Conservation (phyloP, 2,329 filamentous ascomycete genomes). For the Periconia macrospinosa region DNA sequence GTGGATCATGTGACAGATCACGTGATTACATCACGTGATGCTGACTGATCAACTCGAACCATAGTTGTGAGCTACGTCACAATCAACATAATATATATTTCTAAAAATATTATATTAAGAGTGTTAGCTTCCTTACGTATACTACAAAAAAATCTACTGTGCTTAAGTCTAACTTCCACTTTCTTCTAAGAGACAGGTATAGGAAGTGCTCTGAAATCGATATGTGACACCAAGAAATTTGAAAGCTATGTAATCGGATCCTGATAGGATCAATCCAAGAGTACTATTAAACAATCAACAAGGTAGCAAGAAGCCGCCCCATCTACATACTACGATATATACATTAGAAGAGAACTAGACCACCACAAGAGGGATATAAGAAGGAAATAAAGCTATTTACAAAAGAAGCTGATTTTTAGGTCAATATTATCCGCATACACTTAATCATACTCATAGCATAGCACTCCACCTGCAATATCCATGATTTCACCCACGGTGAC, state of each 20-base stretch:
- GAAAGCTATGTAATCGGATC: not conserved
- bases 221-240: no score
- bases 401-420: not conserved
- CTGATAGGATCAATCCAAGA: not conserved
- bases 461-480: conserved; percentile 14
- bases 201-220: no score
- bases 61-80: no score
- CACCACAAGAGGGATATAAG: not conserved
- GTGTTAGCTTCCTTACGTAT: no score
- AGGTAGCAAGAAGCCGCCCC: not conserved
- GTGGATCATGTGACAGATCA: no score
- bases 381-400: not conserved
- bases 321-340: not conserved
- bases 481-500: conserved; percentile 21
- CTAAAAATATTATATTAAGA: no score
- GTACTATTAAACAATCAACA: not conserved
- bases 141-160: no score
- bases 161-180: no score
- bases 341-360: not conserved
- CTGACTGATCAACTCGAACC: no score
- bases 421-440: not conserved
- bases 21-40: no score
- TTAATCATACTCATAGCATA: conserved; percentile 23
- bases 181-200: no score
- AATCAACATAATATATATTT: no score